phyloP scores from a whole-genome alignment of 1,284 basidiomycete genomes.

The Papiliotrema fonsecae region DNA sequence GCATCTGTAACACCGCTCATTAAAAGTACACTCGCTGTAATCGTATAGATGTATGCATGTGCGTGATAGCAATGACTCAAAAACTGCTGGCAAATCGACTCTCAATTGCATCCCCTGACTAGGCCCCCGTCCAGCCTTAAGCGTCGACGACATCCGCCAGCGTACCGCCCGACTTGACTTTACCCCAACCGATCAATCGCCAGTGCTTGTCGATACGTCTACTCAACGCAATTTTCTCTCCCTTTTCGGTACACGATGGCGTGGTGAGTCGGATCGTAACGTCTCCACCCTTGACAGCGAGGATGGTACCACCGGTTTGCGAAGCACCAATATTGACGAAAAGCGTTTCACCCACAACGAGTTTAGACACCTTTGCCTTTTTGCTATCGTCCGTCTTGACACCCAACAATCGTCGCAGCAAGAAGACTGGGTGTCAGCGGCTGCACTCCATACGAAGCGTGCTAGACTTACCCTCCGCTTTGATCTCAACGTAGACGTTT shows the following conservation, averaged over 20 bases:
- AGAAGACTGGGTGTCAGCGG: conserved; percentile 57
- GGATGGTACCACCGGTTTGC: conserved; percentile 85
- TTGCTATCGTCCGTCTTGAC: conserved; percentile 99
- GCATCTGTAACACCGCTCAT: too few species aligned
- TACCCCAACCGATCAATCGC: conserved; percentile 56
- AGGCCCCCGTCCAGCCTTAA: background rate
- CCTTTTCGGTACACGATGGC: conserved; percentile 88
- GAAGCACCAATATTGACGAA: conserved; percentile 93
- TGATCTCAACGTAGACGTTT: conserved; percentile 76
- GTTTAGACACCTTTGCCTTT: conserved; percentile 87
- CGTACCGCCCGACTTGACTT: conserved; percentile 40
- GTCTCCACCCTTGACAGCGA: conserved; percentile 85
- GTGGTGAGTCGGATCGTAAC: conserved; percentile 88
- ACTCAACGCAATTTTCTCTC: conserved; percentile 90
- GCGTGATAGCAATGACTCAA: background rate
- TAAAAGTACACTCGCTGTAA: too few species aligned
- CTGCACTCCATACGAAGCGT: too few species aligned
- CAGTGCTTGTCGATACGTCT: conserved; percentile 96
- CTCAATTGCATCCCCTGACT: background rate
- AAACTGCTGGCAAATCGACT: background rate
- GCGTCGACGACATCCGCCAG: conserved; percentile 41
- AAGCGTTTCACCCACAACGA: conserved; percentile 87
- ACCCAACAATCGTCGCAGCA: conserved; percentile 89
- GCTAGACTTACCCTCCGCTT: conserved; percentile 47
- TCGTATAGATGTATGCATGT: background rate